Percentiles rank a stretch among this genome's conserved stretches.
These are phyloP conservation scores for Neoboletus subvelutipes DNA, from an alignment of 768 basidiomycete genomes.

Conservation along the genomic window DNA sequence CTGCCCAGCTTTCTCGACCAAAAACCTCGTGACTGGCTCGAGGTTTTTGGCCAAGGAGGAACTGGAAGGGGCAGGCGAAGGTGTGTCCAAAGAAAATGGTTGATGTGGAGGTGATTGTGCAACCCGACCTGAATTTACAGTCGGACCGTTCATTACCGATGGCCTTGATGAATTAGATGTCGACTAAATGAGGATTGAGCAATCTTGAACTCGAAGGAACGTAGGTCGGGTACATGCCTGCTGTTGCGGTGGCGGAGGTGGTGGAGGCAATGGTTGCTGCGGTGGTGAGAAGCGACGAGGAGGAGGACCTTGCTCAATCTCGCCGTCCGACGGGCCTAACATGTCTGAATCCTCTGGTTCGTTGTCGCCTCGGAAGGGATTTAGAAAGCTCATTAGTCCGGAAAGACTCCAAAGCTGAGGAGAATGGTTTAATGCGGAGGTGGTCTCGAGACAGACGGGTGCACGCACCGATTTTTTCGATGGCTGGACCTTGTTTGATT, in stretches of 20 bases:
- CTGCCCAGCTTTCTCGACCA: slow-evolving; percentile 46
- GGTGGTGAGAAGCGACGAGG: slow-evolving; percentile 26
- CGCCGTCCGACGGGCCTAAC: slow-evolving; percentile 22
- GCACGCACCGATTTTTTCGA: slow-evolving; percentile 49
- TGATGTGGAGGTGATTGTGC: slow-evolving; percentile 14
- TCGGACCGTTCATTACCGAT: slow-evolving; percentile 16
- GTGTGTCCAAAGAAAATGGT: slow-evolving; percentile 19
- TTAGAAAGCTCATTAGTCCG: slow-evolving; percentile 49
- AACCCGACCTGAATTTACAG: slow-evolving; percentile 10
- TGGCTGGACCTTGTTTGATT: slow-evolving; percentile 23
- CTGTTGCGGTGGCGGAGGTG: slow-evolving; percentile 22
- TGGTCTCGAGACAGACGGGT: neutral
- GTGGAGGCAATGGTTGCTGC: slow-evolving; percentile 20
- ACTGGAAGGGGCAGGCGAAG: slow-evolving; percentile 15
- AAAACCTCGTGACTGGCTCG: slow-evolving; percentile 47
- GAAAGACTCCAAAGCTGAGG: slow-evolving; percentile 51
- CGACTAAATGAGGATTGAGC: slow-evolving; percentile 27
- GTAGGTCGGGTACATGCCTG: slow-evolving; percentile 28
- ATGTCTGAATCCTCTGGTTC: slow-evolving; percentile 25
- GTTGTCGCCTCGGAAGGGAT: slow-evolving; percentile 39
- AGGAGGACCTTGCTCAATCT: slow-evolving; percentile 29
- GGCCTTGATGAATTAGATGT: slow-evolving; percentile 19
- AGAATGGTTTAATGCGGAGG: slow-evolving; percentile 13
- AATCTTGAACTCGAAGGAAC: slow-evolving; percentile 18
- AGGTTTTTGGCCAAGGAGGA: slow-evolving; percentile 43